These are phyloP conservation scores for Xerocomellus dryophilus DNA, from an alignment of 768 basidiomycete genomes.

Conservation along the genomic window DNA sequence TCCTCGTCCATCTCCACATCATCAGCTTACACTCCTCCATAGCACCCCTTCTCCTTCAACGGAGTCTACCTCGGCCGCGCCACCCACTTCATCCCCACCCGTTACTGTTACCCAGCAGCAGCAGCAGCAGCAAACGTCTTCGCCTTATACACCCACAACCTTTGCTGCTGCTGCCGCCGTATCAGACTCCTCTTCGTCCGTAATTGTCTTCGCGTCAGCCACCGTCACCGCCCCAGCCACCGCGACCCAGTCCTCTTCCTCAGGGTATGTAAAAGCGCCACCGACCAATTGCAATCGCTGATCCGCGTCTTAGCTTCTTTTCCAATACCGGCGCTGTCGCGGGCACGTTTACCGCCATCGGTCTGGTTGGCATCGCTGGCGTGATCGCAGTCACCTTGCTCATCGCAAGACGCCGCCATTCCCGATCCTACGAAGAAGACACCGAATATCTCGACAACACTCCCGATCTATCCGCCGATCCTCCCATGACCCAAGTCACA, in stretches of 20 bases:
- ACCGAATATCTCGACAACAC: slow-evolving; percentile 29
- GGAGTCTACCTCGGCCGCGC: background rate
- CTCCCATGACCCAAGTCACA: slow-evolving; percentile 6
- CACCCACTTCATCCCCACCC: slow-evolving; percentile 1
- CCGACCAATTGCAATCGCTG: background rate
- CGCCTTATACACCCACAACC: background rate
- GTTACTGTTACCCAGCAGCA: background rate
- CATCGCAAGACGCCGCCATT: slow-evolving; percentile 30
- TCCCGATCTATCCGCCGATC: slow-evolving; percentile 6
- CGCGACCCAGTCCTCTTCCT: slow-evolving; percentile 15
- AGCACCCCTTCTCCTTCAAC: slow-evolving; percentile 1
- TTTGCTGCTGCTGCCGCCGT: background rate
- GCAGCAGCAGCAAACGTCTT: slow-evolving; percentile 1
- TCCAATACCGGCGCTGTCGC: slow-evolving; percentile 46
- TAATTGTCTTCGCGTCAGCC: background rate
- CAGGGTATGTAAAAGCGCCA: slow-evolving; percentile 14
- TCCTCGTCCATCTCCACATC: too few relatives aligned
- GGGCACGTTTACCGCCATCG: slow-evolving; percentile 42
- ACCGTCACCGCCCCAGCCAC: slow-evolving; percentile 15
- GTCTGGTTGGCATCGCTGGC: slow-evolving; percentile 34
- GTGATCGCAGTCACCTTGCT: slow-evolving; percentile 30
- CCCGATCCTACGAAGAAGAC: slow-evolving; percentile 26
- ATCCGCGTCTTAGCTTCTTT: slow-evolving; percentile 39
- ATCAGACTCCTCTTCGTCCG: background rate
- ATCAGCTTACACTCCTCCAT: background rate